phyloP scores from a whole-genome alignment of 1,284 basidiomycete species.

The Melampsora americana region DNA sequence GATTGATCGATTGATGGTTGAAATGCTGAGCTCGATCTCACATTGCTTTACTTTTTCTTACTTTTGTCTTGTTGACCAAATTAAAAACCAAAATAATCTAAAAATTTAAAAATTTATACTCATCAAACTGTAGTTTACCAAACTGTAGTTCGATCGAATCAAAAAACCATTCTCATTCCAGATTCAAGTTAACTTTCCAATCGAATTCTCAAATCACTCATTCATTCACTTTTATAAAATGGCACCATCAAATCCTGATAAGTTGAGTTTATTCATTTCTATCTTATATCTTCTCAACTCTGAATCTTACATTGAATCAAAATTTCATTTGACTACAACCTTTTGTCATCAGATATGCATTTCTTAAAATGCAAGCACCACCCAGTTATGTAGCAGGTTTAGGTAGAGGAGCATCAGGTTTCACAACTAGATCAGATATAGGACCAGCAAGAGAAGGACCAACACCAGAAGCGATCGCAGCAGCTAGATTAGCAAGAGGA shows the following conservation, averaged over 20 bases:
- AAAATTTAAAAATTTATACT: too few species aligned
- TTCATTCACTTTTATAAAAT: background rate
- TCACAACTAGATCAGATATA: conserved; percentile 97
- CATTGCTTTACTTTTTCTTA: background rate
- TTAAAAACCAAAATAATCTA: too few species aligned
- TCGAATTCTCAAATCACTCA: too few species aligned
- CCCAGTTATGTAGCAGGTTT: conserved; percentile 94
- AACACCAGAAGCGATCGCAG: conserved; percentile 60
- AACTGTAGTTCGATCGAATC: too few species aligned
- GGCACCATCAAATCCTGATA: conserved; percentile 40
- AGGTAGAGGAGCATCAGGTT: conserved; percentile 92
- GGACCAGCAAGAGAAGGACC: conserved; percentile 94
- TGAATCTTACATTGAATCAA: background rate
- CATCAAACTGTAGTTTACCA: too few species aligned
- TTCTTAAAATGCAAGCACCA: conserved; percentile 61
- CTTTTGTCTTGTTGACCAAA: too few species aligned
- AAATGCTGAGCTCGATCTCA: background rate
- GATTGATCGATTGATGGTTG: background rate
- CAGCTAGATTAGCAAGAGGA: conserved; percentile 61
- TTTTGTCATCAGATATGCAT: conserved; percentile 33
- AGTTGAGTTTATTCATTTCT: conserved; percentile 10
- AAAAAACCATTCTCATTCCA: too few species aligned
- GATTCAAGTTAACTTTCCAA: too few species aligned
- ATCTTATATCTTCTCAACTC: background rate
- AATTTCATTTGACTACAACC: too few species aligned